Base-by-base conservation (phyloP, 176 grass and related monocot genomes). In the Carex myosuroides region DNA sequence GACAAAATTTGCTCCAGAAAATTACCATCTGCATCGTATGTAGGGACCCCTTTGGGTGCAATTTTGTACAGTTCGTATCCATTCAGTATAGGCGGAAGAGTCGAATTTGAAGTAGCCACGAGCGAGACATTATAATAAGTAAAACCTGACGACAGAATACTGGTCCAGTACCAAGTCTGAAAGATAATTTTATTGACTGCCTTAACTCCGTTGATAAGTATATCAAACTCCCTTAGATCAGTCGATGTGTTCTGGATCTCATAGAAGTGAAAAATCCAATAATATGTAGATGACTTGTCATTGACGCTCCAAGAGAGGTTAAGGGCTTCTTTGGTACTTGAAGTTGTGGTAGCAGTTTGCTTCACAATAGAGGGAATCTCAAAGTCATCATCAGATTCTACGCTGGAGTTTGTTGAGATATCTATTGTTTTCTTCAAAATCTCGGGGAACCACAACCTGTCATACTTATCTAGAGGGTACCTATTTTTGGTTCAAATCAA, bases 381-480 rank as follows among this genome's bases (percentile, higher is more conserved):
- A 20, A 81, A 89, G 0, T 37, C 68, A 24, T 86, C 80, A 5
- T 81, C 59, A 6, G 70, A 22, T 7, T 64, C 1, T 24, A 70
- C 37, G 37, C 16, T 76, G 3, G 64, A 56, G 71, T 18, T 5
- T 14, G 75, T 58, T 60, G 12, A 53, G 21, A 46, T 82, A 9
- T 71, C 70, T 56, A 70, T 64, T 9, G 39, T 16, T 46, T 3
- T 58, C 13, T 85, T 33, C 6, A 55, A 41, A 1, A 16, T 70
- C 76, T 70, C 84, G 42, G 0, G 21, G 42, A 9, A 52, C 88
- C 91, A 93, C 8, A 84, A 56, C 8, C 90, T 70, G 29, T 92
- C 90, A 83, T 85, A 84, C 35, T 56, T 21, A 85, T 92, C 90
- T 6, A 35, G 4, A 3, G 90, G 90, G 26, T 83, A 87, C 85